Evolutionary conservation across 2,329 filamentous ascomycete species (phyloP), one percentile per base, ranked within the genome.

Genomic region (Davidsoniella eucalypti): DNA sequence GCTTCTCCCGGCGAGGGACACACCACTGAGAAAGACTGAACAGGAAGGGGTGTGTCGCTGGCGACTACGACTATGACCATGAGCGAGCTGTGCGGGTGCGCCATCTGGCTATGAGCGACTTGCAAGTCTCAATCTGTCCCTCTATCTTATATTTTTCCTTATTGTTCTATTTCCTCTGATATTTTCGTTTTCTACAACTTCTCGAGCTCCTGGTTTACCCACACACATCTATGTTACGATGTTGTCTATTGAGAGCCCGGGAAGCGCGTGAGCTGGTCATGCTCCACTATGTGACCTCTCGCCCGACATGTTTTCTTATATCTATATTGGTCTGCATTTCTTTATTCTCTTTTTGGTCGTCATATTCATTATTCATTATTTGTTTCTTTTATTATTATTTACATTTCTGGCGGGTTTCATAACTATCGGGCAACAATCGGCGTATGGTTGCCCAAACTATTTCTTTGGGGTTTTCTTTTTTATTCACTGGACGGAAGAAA

Each of bases 301-400:
- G 37, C 26, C 8, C 26, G 29, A 16, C 36, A 18, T 48, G 37
- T 54, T 54, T 56, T 55, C 42, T 47, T 51, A 49, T 54, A 50
- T 54, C 41, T 9, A 33, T 33, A 33, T 33, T 33, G 29, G 29
- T 9, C 29, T 33, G 29, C 29, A 33, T 33, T 52, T 56, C 48
- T 42, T 56, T 47, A 23, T 23, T 23, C 5, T 51, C 26, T 54
- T 50, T 57, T 53, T n/a, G 23, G 38, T 50, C 54, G 43, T 52
- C 44, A 47, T 55, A 55, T 44, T 18, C 47, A 49, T 49, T 44
- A 6, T 45, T 51, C 18, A 49, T 49, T 48, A 48, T 51, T 40
- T 47, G 46, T 37, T 49, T 43, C 39, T 49, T 45, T 17, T 33
- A n/a, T n/a, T n/a, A n/a, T 47, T 23, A 47, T 46, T 51, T 17